phyloP scores from a whole-genome alignment of 2,329 filamentous ascomycete species.

The Furcasterigmium sp. region DNA sequence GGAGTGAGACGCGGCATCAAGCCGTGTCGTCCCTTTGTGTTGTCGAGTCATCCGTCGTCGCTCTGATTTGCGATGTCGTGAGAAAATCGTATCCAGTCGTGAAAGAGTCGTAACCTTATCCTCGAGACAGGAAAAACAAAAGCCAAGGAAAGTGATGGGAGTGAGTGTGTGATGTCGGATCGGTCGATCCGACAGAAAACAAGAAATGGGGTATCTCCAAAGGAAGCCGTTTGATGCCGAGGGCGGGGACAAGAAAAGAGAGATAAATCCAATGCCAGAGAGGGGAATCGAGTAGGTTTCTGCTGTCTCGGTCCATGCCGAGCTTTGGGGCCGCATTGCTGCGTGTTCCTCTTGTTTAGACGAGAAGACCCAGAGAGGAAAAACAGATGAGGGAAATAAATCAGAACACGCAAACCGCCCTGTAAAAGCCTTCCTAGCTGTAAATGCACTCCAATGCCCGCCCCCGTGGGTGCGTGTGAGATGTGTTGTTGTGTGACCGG shows the following conservation, averaged over 20 bases:
- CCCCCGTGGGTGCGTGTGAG: not conserved
- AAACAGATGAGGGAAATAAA: constrained; percentile 21
- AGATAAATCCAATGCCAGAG: constrained; percentile 23
- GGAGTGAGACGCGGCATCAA: constrained; percentile 23
- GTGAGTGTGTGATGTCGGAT: constrained; percentile 26
- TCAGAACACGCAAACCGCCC: constrained; percentile 33
- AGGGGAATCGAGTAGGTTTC: constrained; percentile 36
- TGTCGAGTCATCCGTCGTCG: constrained; percentile 24
- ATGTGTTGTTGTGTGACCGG: constrained; percentile 30
- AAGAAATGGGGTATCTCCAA: constrained; percentile 30
- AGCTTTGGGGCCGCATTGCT: constrained; percentile 51
- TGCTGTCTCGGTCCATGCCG: constrained; percentile 44
- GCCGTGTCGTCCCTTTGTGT: constrained; percentile 22
- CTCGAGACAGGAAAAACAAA: constrained; percentile 37
- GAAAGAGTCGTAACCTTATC: constrained; percentile 36
- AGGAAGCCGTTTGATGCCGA: constrained; percentile 37
- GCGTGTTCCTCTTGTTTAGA: constrained; percentile 54
- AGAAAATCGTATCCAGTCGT: constrained; percentile 30
- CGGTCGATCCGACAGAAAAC: constrained; percentile 18
- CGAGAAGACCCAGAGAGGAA: constrained; percentile 21
- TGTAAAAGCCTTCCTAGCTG: constrained; percentile 43
- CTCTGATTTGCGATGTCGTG: constrained; percentile 19
- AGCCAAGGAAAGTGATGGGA: constrained; percentile 30
- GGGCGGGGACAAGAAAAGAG: constrained; percentile 20
- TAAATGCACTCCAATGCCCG: constrained; percentile 43